Conservation (phyloP, 75 land plant genomes). For the Isoetes taiwanensis region DNA sequence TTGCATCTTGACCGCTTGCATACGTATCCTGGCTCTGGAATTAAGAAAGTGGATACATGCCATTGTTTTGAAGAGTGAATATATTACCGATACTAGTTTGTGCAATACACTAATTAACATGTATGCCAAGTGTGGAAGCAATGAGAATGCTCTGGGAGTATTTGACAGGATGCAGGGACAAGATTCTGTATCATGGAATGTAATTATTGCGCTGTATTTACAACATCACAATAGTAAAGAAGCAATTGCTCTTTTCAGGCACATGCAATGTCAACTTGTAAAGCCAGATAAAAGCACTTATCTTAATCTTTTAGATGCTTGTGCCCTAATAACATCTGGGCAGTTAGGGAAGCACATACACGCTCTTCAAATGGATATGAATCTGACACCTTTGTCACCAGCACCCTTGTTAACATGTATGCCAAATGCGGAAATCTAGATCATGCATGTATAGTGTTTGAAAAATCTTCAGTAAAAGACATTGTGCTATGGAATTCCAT, state of each 20-base stretch:
- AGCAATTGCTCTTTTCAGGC: conserved; percentile 15
- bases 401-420: conserved; percentile 30
- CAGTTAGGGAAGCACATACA: background rate
- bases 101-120: conserved; percentile 22
- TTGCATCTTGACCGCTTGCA: conserved; percentile 13
- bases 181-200: conserved; percentile 15
- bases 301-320: conserved; percentile 10
- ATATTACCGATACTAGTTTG: background rate
- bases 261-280: conserved; percentile 24
- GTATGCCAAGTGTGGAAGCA: conserved; percentile 23
- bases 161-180: background rate
- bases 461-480: conserved; percentile 15
- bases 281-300: conserved; percentile 13
- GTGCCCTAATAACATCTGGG: conserved; percentile 25
- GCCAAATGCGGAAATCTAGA: conserved; percentile 19
- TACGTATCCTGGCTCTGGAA: background rate
- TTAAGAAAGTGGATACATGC: conserved; percentile 15
- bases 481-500: conserved; percentile 48
- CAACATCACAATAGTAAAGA: conserved; percentile 14
- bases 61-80: conserved; percentile 10
- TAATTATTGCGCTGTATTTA: conserved; percentile 16
- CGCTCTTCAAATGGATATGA: background rate
- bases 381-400: background rate
- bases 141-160: conserved; percentile 14
- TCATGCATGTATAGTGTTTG: conserved; percentile 22